These are phyloP conservation scores for Parmales sp. DNA, from an alignment of 108 stramenopile species.

Conservation along the genomic window DNA sequence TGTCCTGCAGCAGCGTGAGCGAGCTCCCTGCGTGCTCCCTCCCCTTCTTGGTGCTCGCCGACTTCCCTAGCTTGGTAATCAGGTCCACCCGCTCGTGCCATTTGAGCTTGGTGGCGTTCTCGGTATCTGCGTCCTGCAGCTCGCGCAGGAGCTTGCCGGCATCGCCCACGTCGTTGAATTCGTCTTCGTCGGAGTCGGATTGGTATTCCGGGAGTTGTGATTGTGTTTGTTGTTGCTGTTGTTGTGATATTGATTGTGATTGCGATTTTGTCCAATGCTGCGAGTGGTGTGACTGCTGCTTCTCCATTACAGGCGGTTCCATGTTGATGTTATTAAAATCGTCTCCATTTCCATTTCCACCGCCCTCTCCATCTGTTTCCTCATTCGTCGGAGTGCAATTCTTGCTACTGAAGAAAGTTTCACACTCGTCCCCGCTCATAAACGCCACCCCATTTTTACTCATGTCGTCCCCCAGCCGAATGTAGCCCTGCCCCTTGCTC, in stretches of 20 bases:
- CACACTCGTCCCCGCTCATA: slow-evolving; percentile 39
- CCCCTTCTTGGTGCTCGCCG: slow-evolving; percentile 23
- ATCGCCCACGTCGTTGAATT: slow-evolving; percentile 15
- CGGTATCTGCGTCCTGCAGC: slow-evolving; percentile 32
- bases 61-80: slow-evolving; percentile 36
- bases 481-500: slow-evolving; percentile 48
- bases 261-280: slow-evolving; percentile 15
- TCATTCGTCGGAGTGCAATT: not conserved
- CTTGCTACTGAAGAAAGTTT: slow-evolving; percentile 26
- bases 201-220: slow-evolving; percentile 11
- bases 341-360: not conserved
- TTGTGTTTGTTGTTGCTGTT: slow-evolving; percentile 3
- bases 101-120: slow-evolving; percentile 34
- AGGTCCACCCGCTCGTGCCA: slow-evolving; percentile 54
- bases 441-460: slow-evolving; percentile 44
- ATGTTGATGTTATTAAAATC: slow-evolving; percentile 8
- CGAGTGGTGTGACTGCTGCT: not conserved
- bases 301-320: not conserved
- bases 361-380: not conserved
- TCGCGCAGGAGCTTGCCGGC: slow-evolving; percentile 33
- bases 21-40: slow-evolving; percentile 10
- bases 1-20: slow-evolving; percentile 36
- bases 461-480: slow-evolving; percentile 55
- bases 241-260: not conserved
- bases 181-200: slow-evolving; percentile 30